A percentile compares a stretch with the other conserved stretches of the same genome.
Conservation (phyloP, 306 rosid genomes). For the Trifolium repens region DNA sequence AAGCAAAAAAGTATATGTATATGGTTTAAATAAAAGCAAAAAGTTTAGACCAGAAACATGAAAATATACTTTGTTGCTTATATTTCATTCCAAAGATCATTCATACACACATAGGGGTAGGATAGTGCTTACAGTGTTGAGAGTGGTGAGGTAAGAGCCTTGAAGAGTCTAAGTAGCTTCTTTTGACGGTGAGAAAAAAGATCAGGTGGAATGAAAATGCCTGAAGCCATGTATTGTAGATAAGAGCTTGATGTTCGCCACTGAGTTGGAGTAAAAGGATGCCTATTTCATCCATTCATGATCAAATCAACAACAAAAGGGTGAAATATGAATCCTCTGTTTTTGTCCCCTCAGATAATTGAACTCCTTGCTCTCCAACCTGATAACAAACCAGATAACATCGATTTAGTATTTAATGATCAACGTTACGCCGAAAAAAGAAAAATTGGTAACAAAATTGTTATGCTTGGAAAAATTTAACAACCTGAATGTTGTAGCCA, state of each 20-base stretch:
- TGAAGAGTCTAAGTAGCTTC: conserved; percentile 66
- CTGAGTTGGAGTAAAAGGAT: conserved; percentile 86
- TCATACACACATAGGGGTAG: neutral
- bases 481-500: conserved; percentile 90
- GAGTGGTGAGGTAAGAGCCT: conserved; percentile 68
- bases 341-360: conserved; percentile 97
- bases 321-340: conserved; percentile 52
- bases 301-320: neutral
- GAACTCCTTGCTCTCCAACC: conserved; percentile 98
- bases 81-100: too few species aligned
- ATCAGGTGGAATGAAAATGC: conserved; percentile 88
- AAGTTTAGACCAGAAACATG: neutral
- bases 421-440: neutral
- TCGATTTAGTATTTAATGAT: conserved; percentile 13
- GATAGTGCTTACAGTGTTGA: conserved; percentile 61
- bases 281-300: conserved; percentile 68
- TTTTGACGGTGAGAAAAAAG: conserved; percentile 78
- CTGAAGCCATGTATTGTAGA: conserved; percentile 97
- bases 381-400: conserved; percentile 36
- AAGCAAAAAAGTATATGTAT: too few species aligned
- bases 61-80: too few species aligned
- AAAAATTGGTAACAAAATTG: neutral
- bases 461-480: conserved; percentile 12
- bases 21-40: too few species aligned
- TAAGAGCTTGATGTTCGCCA: conserved; percentile 99